These are phyloP conservation scores for Aspergillus eucalypticola DNA, from an alignment of 2,329 filamentous ascomycete genomes.

Conservation along the genomic window DNA sequence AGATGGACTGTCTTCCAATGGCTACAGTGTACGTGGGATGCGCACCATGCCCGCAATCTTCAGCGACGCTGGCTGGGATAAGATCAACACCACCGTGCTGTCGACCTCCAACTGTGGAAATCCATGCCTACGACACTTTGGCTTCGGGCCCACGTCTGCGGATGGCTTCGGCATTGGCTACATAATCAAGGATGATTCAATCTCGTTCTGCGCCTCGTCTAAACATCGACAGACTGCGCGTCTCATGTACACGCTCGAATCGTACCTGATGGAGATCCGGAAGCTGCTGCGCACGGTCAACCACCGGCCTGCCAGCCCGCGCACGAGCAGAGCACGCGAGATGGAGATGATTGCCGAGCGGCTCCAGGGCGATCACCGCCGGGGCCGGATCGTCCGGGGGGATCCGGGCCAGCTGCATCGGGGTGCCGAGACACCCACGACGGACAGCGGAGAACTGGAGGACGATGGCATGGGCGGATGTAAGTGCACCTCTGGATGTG, in stretches of 20 bases:
- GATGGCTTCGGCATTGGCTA: constrained; percentile 98
- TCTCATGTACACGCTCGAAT: constrained; percentile 85
- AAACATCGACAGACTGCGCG: constrained; percentile 93
- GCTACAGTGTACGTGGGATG: constrained; percentile 56
- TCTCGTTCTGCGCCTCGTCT: constrained; percentile 87
- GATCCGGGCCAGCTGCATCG: constrained; percentile 44
- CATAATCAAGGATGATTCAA: constrained; percentile 93
- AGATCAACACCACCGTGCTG: constrained; percentile 88
- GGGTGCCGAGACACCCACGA: constrained; percentile 62
- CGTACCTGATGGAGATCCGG: constrained; percentile 86
- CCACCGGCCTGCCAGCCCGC: constrained; percentile 53
- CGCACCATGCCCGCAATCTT: constrained; percentile 67
- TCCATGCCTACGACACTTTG: constrained; percentile 89
- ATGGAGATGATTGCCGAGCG: constrained; percentile 52
- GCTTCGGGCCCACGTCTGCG: constrained; percentile 89
- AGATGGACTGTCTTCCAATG: constrained; percentile 46
- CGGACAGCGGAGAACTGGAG: constrained; percentile 70
- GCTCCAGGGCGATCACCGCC: constrained; percentile 54
- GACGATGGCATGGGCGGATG: constrained; percentile 92
- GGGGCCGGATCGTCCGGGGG: constrained; percentile 70
- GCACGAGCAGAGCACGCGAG: constrained; percentile 62
- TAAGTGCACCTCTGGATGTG: constrained; percentile 56
- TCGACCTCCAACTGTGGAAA: constrained; percentile 99
- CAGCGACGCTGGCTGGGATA: constrained; percentile 87
- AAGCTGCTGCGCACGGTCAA: constrained; percentile 75